A percentile compares a stretch with the other conserved stretches of the same genome.
Conservation (phyloP, 1,284 basidiomycete species). For the Sanguinoderma infundibulare region DNA sequence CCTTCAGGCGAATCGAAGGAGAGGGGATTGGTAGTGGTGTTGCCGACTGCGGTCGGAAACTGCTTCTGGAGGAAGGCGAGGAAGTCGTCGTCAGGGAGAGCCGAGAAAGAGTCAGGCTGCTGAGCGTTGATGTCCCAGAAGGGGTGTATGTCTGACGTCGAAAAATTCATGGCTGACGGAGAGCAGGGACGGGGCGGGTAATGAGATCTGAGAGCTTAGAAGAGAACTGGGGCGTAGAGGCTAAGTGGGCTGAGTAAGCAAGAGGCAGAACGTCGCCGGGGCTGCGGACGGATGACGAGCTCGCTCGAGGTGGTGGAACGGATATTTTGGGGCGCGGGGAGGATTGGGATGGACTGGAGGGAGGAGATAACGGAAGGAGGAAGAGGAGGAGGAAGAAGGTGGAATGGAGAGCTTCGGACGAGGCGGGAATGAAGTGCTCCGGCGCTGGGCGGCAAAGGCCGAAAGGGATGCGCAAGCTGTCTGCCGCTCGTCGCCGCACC, state of each 20-base stretch:
- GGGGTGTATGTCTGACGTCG: conserved; percentile 37
- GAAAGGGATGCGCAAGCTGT: conserved; percentile 24
- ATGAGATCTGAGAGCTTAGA: conserved; percentile 15
- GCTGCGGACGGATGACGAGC: neutral
- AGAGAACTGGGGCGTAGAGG: conserved; percentile 22
- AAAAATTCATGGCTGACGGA: conserved; percentile 38
- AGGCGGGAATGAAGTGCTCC: conserved; percentile 26
- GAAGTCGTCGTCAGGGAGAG: conserved; percentile 76
- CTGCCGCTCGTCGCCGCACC: neutral
- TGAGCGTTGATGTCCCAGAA: conserved; percentile 71
- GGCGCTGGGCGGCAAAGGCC: conserved; percentile 23
- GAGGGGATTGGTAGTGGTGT: conserved; percentile 20
- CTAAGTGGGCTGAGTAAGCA: conserved; percentile 24
- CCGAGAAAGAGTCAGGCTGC: conserved; percentile 58
- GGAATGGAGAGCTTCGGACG: conserved; percentile 5
- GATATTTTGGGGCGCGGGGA: neutral
- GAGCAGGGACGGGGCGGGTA: conserved; percentile 9
- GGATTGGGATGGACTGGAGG: conserved; percentile 2
- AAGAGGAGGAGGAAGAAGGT: conserved; percentile 16
- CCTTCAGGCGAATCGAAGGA: conserved; percentile 40
- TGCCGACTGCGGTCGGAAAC: conserved; percentile 45
- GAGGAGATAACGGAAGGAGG: conserved; percentile 14
- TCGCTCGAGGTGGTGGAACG: neutral
- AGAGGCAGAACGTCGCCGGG: neutral
- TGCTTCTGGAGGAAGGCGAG: conserved; percentile 78